These are phyloP conservation scores for Zymoseptoria tritici DNA, from an alignment of 2,329 filamentous ascomycete species.

Conservation along the genomic window DNA sequence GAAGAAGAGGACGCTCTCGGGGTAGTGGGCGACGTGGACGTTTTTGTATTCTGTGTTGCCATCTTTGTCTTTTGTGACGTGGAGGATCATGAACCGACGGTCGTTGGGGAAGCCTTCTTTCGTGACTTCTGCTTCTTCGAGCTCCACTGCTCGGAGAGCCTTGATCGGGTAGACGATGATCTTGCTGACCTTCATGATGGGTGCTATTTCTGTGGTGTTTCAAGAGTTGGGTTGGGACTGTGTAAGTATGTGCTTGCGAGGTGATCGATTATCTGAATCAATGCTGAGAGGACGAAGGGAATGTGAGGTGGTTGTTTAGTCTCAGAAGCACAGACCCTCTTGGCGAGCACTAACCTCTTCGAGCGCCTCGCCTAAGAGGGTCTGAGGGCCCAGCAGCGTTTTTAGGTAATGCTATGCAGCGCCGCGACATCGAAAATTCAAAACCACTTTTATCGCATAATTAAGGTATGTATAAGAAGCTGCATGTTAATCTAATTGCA, in stretches of 20 bases:
- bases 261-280: not conserved
- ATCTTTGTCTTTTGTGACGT: constrained; percentile 29
- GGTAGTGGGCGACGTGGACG: constrained; percentile 36
- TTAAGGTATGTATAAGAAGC: too few relatives aligned
- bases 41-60: constrained; percentile 29
- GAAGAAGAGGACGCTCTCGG: constrained; percentile 36
- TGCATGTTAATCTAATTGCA: too few relatives aligned
- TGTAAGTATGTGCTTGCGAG: not conserved
- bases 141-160: constrained; percentile 35
- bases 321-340: too few relatives aligned
- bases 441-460: too few relatives aligned
- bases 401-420: too few relatives aligned
- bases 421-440: too few relatives aligned
- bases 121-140: constrained; percentile 34
- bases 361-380: too few relatives aligned
- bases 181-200: constrained; percentile 28
- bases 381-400: too few relatives aligned
- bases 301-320: not conserved
- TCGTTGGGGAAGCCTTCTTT: constrained; percentile 41
- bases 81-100: constrained; percentile 37
- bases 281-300: not conserved
- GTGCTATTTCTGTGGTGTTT: not conserved
- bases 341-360: too few relatives aligned
- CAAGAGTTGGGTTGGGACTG: not conserved
- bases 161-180: constrained; percentile 45